Base-by-base conservation (phyloP, 2,329 filamentous ascomycete species). In the Fusarium ramigenum region DNA sequence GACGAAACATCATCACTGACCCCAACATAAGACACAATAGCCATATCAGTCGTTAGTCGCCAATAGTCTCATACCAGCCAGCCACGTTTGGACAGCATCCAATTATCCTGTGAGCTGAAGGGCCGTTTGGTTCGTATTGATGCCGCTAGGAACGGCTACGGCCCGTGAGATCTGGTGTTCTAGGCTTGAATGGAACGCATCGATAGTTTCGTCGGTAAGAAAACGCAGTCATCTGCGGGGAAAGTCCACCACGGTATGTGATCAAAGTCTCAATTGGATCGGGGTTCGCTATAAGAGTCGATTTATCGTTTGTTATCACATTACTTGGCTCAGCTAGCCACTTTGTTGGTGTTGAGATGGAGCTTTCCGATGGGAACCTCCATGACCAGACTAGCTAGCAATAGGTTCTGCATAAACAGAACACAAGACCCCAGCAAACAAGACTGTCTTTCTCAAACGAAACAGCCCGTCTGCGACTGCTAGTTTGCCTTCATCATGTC, bases 121-220 rank as follows among this genome's bases (percentile, higher is more conserved):
- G 36, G 37, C 40, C 50, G n/a, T 19, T 66, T 66, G 30, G 39
- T n/a, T 46, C 39, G 58, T 62, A 32, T 63, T 30, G 18, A 11
- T 21, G 37, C 37, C 39, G 21, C 47, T 59, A 66, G 47, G 32
- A 43, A 34, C 64, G 66, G 66, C 25, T 43, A 25, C 67, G 67
- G 67, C 23, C 67, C 47, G 60, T n/a, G 43, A 66, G 67, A 56
- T 63, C 44, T 53, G 36, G 6, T 14, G 44, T 40, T 53, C 58
- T 44, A 44, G 58, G 60, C 62, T 64, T 36, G 39, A 16, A 43
- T 53, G 2, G 50, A 28, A 21, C 21, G 34, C 34, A 28, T 47
- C n/a, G n/a, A n/a, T n/a, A n/a, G n/a, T n/a, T n/a, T n/a, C n/a
- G n/a, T n/a, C 23, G 30, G 46, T 49, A 40, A 30, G n/a, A 50